Conservation (phyloP, 148 eudicot species). For the Agrostemma githago region DNA sequence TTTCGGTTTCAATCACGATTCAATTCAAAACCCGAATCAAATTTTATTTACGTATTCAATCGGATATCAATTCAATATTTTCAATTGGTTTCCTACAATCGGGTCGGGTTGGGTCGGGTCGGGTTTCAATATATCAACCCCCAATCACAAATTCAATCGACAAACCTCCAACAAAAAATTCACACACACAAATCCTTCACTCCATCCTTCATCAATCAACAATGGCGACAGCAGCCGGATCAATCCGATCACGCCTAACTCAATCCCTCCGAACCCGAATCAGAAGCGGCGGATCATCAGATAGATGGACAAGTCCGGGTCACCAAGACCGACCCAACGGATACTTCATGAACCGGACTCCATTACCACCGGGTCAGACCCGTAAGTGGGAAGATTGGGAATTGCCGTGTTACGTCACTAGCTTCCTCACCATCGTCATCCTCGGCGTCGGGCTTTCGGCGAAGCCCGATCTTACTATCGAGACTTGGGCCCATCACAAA, state of each 20-base stretch:
- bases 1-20: too few species aligned
- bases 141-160: not conserved
- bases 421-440: slow-evolving; percentile 87
- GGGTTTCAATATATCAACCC: too few species aligned
- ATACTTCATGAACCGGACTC: slow-evolving; percentile 68
- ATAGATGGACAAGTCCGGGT: slow-evolving; percentile 76
- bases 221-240: slow-evolving; percentile 21
- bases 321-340: slow-evolving; percentile 97
- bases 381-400: slow-evolving; percentile 99
- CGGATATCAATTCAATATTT: too few species aligned
- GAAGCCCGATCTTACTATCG: slow-evolving; percentile 91
- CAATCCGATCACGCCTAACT: slow-evolving; percentile 40
- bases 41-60: too few species aligned
- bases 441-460: slow-evolving; percentile 90
- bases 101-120: too few species aligned
- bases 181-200: not conserved
- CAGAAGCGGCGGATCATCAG: slow-evolving; percentile 38
- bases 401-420: slow-evolving; percentile 89
- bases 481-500: slow-evolving; percentile 95
- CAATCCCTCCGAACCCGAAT: slow-evolving; percentile 55
- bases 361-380: slow-evolving; percentile 72
- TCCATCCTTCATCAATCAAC: slow-evolving; percentile 5
- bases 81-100: too few species aligned
- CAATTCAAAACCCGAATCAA: too few species aligned
- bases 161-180: not conserved